Conservation (phyloP, 1,284 basidiomycete species). For the Pseudozyma sp. region DNA sequence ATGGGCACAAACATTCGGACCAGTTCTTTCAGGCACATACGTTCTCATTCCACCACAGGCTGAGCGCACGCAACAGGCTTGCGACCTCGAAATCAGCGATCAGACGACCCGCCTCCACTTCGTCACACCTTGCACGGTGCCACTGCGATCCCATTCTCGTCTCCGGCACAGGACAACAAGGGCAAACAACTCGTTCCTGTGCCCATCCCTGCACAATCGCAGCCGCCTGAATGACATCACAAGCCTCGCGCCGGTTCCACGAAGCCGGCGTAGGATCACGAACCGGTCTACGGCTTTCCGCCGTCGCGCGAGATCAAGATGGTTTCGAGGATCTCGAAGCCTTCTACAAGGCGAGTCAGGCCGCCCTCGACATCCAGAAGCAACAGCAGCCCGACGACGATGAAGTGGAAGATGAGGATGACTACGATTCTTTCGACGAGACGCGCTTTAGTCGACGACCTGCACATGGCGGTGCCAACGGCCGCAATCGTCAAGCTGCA, state of each 20-base stretch:
- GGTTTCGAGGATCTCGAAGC: conserved; percentile 71
- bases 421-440: conserved; percentile 65
- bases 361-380: conserved; percentile 59
- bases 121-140: too few relatives aligned
- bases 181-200: not conserved
- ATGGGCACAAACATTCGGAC: too few relatives aligned
- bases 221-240: conserved; percentile 20
- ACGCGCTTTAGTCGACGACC: conserved; percentile 24
- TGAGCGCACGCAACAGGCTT: too few relatives aligned
- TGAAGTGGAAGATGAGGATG: conserved; percentile 74
- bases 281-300: conserved; percentile 62
- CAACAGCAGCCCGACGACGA: conserved; percentile 71
- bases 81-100: too few relatives aligned
- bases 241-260: conserved; percentile 59
- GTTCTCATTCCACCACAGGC: too few relatives aligned
- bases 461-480: conserved; percentile 10
- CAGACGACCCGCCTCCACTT: too few relatives aligned
- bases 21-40: too few relatives aligned
- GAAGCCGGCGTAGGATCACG: conserved; percentile 64
- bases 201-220: too few relatives aligned
- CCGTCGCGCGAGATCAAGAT: conserved; percentile 74
- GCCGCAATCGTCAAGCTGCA: conserved; percentile 4
- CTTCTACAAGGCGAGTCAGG: conserved; percentile 64
- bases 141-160: too few relatives aligned
- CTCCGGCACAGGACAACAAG: not conserved